Percentiles rank a stretch among this genome's conserved stretches.
Conservation (phyloP, 805 yeast species). For the Spathaspora gorwiae region DNA sequence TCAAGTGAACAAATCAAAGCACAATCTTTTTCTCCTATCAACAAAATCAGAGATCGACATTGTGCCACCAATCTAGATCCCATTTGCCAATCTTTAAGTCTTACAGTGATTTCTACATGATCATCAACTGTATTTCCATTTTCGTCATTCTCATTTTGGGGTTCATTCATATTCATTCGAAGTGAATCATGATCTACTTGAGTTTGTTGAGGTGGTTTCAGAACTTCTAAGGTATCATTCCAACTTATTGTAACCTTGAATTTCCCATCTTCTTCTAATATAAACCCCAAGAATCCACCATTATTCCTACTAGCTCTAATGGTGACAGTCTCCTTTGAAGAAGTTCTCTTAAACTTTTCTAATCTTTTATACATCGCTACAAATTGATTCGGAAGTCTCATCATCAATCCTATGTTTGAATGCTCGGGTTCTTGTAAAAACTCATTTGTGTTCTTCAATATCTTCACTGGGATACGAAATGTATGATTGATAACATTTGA, state of each 20-base stretch:
- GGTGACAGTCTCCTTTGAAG: constrained; percentile 39
- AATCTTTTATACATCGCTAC: constrained; percentile 52
- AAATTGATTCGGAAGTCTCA: constrained; percentile 50
- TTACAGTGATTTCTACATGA: constrained; percentile 46
- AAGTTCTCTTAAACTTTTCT: constrained; percentile 56
- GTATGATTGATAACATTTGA: constrained; percentile 54
- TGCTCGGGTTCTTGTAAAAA: constrained; percentile 59
- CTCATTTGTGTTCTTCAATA: constrained; percentile 53
- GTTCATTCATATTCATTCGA: constrained; percentile 1
- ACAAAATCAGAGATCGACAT: constrained; percentile 57
- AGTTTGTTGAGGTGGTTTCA: constrained; percentile 20
- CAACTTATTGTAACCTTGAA: constrained; percentile 53
- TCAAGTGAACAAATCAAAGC: constrained; percentile 66
- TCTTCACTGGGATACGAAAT: constrained; percentile 65
- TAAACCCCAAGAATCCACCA: constrained; percentile 48
- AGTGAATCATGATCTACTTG: constrained; percentile 5
- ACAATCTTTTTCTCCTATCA: constrained; percentile 53
- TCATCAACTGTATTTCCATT: constrained; percentile 7
- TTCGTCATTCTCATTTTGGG: constrained; percentile 14
- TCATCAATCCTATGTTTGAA: constrained; percentile 49
- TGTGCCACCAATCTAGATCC: constrained; percentile 58
- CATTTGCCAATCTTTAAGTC: constrained; percentile 62
- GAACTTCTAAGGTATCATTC: constrained; percentile 51
- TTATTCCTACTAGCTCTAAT: constrained; percentile 43
- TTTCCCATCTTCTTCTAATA: constrained; percentile 51